Conservation (phyloP, 345 rosid species). For the Eucalyptus dawsonii region DNA sequence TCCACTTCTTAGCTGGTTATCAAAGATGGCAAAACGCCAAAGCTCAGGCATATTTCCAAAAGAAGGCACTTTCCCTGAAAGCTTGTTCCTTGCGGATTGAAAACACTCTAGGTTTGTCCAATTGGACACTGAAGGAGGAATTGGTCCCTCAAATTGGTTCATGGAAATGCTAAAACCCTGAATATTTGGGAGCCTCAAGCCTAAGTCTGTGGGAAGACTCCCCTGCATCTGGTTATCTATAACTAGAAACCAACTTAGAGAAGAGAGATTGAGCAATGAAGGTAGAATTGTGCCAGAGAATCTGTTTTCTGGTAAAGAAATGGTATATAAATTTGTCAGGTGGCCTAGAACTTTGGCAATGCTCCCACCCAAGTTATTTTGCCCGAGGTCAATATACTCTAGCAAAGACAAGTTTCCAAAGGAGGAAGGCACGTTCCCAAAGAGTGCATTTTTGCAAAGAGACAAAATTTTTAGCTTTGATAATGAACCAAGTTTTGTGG, state of each 20-base stretch:
- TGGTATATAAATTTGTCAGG: fast-evolving
- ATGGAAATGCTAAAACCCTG: fast-evolving
- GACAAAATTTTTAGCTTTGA: fast-evolving
- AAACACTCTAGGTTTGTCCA: fast-evolving
- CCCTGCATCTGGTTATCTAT: neutral
- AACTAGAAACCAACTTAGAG: neutral
- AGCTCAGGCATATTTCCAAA: neutral
- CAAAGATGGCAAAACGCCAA: neutral
- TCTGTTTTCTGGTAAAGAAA: neutral
- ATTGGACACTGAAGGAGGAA: neutral
- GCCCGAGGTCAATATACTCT: fast-evolving
- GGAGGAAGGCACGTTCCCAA: neutral
- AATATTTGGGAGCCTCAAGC: neutral
- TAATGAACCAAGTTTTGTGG: neutral
- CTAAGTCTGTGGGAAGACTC: constrained; percentile 1
- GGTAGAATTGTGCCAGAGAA: constrained; percentile 2
- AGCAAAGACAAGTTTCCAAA: neutral
- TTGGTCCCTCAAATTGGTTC: neutral
- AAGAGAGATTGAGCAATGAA: constrained; percentile 9
- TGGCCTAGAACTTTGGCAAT: neutral
- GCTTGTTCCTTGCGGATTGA: fast-evolving
- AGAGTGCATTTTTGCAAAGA: fast-evolving
- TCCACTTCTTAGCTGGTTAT: neutral
- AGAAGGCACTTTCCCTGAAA: constrained; percentile 2
- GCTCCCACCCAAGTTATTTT: neutral